These are phyloP conservation scores for Kondoa malvinella DNA, from an alignment of 768 basidiomycete species.

Conservation along the genomic window DNA sequence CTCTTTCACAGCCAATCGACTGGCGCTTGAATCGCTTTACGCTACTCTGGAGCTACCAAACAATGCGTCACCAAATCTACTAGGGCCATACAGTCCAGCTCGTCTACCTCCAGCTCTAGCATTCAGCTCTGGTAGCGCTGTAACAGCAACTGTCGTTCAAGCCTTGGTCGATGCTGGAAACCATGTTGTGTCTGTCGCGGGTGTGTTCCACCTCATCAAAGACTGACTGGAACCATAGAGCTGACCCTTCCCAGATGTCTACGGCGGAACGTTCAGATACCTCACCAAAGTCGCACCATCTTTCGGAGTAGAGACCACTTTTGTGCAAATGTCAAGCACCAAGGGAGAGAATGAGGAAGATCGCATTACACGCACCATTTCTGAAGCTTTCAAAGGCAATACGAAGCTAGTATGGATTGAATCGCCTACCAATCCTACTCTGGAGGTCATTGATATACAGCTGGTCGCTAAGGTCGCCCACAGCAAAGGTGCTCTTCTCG, in stretches of 20 bases:
- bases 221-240: too few species aligned
- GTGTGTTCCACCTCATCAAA: too few species aligned
- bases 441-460: slow-evolving; percentile 64
- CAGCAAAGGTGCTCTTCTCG: slow-evolving; percentile 49
- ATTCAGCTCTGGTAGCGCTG: slow-evolving; percentile 68
- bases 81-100: slow-evolving; percentile 13
- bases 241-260: slow-evolving; percentile 29
- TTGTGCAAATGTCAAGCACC: slow-evolving; percentile 41
- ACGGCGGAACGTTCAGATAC: slow-evolving; percentile 83
- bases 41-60: slow-evolving; percentile 51
- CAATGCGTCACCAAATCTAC: background rate
- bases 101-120: slow-evolving; percentile 45
- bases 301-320: slow-evolving; percentile 55
- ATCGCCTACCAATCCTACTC: slow-evolving; percentile 83
- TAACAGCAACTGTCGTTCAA: slow-evolving; percentile 67
- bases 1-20: too few species aligned
- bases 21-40: slow-evolving; percentile 57
- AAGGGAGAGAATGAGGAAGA: slow-evolving; percentile 32
- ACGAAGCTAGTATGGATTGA: slow-evolving; percentile 96
- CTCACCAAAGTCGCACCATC: slow-evolving; percentile 52
- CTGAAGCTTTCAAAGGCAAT: slow-evolving; percentile 51
- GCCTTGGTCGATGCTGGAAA: slow-evolving; percentile 49
- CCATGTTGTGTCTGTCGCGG: slow-evolving; percentile 73
- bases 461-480: slow-evolving; percentile 51
- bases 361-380: slow-evolving; percentile 46